Conservation (phyloP, 805 yeast genomes). For the Candida pseudoglaebosa region DNA sequence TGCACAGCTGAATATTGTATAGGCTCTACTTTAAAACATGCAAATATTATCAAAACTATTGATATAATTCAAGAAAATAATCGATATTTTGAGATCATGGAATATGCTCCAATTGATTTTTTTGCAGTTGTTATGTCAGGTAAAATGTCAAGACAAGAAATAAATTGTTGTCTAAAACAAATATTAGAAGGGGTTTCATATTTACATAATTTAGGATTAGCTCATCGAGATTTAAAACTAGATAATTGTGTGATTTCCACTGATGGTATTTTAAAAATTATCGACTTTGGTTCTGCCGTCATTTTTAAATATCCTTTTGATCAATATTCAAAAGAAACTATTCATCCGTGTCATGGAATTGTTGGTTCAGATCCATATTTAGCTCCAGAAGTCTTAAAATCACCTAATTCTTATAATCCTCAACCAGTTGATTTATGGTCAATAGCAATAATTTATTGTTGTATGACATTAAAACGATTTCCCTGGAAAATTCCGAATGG, state of each 20-base stretch:
- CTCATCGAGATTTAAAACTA: constrained; percentile 87
- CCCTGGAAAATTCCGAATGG: constrained; percentile 93
- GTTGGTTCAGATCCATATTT: constrained; percentile 86
- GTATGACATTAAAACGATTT: constrained; percentile 87
- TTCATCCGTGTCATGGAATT: constrained; percentile 75
- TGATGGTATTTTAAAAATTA: constrained; percentile 82
- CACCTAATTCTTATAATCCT: constrained; percentile 64
- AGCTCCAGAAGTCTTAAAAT: constrained; percentile 86
- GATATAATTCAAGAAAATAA: constrained; percentile 89
- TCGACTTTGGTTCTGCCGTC: constrained; percentile 92
- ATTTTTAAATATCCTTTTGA: constrained; percentile 85
- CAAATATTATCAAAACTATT: constrained; percentile 85
- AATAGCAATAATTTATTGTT: constrained; percentile 82
- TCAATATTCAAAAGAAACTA: constrained; percentile 43
- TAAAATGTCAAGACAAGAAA: constrained; percentile 75
- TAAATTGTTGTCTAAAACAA: constrained; percentile 87
- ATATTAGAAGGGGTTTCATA: constrained; percentile 76
- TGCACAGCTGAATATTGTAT: constrained; percentile 94
- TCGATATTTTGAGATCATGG: constrained; percentile 87
- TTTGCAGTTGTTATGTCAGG: constrained; percentile 94
- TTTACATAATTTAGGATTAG: constrained; percentile 78
- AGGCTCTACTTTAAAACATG: constrained; percentile 85
- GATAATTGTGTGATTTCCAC: constrained; percentile 87
- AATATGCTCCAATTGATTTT: constrained; percentile 87
- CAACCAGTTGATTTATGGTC: constrained; percentile 95